Evolutionary conservation across 306 rosid genomes (phyloP).

Genomic region (Aeschynomene evenia): DNA sequence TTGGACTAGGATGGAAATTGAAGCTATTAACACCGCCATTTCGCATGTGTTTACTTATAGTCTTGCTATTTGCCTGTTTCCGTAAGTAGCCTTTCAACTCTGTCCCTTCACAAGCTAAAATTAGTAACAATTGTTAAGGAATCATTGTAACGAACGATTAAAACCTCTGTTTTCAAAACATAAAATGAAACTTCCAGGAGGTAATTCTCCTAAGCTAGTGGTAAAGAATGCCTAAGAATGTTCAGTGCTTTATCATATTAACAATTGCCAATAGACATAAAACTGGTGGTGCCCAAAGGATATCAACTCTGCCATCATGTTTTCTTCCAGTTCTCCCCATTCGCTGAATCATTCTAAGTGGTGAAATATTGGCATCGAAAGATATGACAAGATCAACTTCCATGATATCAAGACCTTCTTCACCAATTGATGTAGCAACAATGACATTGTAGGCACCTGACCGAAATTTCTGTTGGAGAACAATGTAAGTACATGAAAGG

Average conservation of each 20-base stretch:
- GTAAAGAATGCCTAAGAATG: conserved; percentile 8
- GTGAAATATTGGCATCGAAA: conserved; percentile 92
- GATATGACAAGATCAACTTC: conserved; percentile 98
- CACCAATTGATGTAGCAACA: conserved; percentile 97
- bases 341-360: conserved; percentile 96
- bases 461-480: conserved; percentile 82
- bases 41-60: conserved; percentile 86
- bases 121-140: conserved; percentile 76
- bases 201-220: not conserved
- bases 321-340: conserved; percentile 99
- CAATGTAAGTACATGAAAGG: conserved; percentile 42
- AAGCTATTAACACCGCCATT: conserved; percentile 92
- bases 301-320: conserved; percentile 97
- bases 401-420: conserved; percentile 99
- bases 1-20: conserved; percentile 81
- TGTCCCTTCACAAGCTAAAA: conserved; percentile 95
- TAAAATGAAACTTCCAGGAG: conserved; percentile 21
- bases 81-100: conserved; percentile 85
- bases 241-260: conserved; percentile 20
- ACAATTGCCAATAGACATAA: conserved; percentile 26
- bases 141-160: conserved; percentile 20
- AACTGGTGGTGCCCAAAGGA: conserved; percentile 59
- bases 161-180: conserved; percentile 1
- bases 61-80: conserved; percentile 68
- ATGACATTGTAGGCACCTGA: conserved; percentile 89